Percentiles rank a stretch among this genome's conserved stretches.
phyloP scores from a whole-genome alignment of 331 rosid species.

The Arachis monticola region DNA sequence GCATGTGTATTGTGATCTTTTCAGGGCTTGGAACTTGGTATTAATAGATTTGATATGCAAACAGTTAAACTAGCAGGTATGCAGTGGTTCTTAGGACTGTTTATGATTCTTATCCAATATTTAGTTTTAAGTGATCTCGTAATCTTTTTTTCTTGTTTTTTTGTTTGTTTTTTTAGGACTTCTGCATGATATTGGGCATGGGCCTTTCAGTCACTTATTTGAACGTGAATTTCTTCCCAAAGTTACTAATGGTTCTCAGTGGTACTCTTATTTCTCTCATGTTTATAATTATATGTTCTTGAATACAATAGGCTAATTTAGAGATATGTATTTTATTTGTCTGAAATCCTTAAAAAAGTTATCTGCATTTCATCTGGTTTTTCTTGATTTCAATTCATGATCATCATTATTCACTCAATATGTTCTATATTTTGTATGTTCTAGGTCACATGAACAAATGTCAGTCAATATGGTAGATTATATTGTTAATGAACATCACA shows the following conservation, averaged over 20 bases:
- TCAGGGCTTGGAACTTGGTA: conserved; percentile 87
- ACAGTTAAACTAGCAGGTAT: conserved; percentile 95
- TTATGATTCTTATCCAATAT: conserved; percentile 26
- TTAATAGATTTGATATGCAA: conserved; percentile 81
- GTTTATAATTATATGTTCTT: conserved; percentile 10
- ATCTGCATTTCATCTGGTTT: conserved; percentile 8
- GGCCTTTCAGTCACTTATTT: conserved; percentile 95
- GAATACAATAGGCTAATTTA: conserved; percentile 8
- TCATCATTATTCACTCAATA: neutral
- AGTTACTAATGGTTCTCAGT: conserved; percentile 61
- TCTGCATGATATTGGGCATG: conserved; percentile 96
- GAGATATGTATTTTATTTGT: conserved; percentile 3
- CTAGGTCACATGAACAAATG: conserved; percentile 94
- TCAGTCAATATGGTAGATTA: conserved; percentile 82
- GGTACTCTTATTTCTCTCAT: conserved; percentile 49
- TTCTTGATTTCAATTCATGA: conserved; percentile 2
- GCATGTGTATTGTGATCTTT: conserved; percentile 35
- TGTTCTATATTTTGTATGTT: conserved; percentile 31
- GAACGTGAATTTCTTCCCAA: conserved; percentile 87
- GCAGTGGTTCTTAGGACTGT: conserved; percentile 14
- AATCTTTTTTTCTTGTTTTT: neutral
- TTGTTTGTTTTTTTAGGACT: conserved; percentile 62
- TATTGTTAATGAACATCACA: conserved; percentile 77
- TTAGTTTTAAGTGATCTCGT: neutral
- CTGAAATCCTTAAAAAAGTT: conserved; percentile 18